These are phyloP conservation scores for Dothideomycetes sp. DNA, from an alignment of 2,329 filamentous ascomycete genomes.

Conservation along the genomic window DNA sequence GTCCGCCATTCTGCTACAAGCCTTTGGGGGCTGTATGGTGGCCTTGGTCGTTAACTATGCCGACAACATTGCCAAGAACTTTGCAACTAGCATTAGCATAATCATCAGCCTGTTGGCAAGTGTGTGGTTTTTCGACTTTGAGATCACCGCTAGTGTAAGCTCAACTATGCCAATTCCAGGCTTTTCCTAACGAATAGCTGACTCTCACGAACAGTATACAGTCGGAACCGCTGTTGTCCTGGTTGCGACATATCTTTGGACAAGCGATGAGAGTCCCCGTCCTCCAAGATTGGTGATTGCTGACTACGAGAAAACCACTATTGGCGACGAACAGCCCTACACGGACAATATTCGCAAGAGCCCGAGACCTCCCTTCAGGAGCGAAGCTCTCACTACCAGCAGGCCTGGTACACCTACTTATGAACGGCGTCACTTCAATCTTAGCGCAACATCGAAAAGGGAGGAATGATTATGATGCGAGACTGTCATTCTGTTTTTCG, in stretches of 20 bases:
- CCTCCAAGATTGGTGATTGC: slow-evolving; percentile 61
- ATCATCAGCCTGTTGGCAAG: slow-evolving; percentile 79
- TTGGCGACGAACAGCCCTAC: slow-evolving; percentile 36
- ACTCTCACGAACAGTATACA: slow-evolving; percentile 55
- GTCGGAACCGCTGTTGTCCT: slow-evolving; percentile 72
- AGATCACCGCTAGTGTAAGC: slow-evolving; percentile 63
- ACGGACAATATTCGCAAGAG: slow-evolving; percentile 17
- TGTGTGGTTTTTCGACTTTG: slow-evolving; percentile 74
- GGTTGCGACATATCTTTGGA: slow-evolving; percentile 78
- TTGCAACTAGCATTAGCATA: slow-evolving; percentile 87
- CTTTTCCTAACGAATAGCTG: neutral
- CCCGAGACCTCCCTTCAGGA: slow-evolving; percentile 35
- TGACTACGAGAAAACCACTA: slow-evolving; percentile 65
- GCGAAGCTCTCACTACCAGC: slow-evolving; percentile 45
- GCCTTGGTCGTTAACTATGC: slow-evolving; percentile 73
- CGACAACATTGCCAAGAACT: slow-evolving; percentile 88
- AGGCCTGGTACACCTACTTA: slow-evolving; percentile 26
- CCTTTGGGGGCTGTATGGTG: slow-evolving; percentile 73
- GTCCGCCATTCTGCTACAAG: slow-evolving; percentile 74
- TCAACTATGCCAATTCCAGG: neutral
- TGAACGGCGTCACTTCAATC: slow-evolving; percentile 30
- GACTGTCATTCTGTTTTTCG: no score
- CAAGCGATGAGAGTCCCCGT: slow-evolving; percentile 49
- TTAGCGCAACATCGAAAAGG: slow-evolving; percentile 25
- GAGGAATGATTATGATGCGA: no score